Percentiles rank a stretch among this genome's conserved stretches.
These are phyloP conservation scores for Trifolium fragiferum DNA, from an alignment of 306 rosid genomes.

Conservation along the genomic window DNA sequence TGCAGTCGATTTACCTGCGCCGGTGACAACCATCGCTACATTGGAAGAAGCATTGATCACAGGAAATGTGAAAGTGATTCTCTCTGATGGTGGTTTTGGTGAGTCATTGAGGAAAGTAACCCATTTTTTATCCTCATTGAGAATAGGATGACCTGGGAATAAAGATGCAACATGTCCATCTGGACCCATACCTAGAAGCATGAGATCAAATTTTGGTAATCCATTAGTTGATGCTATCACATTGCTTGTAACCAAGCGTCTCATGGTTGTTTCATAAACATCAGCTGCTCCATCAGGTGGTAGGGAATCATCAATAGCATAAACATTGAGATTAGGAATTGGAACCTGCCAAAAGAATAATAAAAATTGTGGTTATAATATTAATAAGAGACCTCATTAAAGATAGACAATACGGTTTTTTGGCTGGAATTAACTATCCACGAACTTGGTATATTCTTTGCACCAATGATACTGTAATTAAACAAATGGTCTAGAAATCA, in stretches of 20 bases:
- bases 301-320: constrained; percentile 70
- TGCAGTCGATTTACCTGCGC: constrained; percentile 62
- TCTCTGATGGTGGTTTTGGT: constrained; percentile 76
- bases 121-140: constrained; percentile 68
- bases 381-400: not conserved
- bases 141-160: constrained; percentile 70
- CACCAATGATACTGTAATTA: not conserved
- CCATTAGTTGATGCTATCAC: constrained; percentile 57
- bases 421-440: not conserved
- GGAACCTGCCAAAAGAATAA: constrained; percentile 56
- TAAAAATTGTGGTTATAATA: not conserved
- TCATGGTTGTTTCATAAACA: constrained; percentile 70
- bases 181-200: constrained; percentile 84
- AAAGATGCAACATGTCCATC: constrained; percentile 89
- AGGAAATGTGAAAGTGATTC: constrained; percentile 75
- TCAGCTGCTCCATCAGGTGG: constrained; percentile 85
- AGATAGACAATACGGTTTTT: not conserved
- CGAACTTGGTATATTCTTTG: not conserved
- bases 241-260: constrained; percentile 48
- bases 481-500: not conserved
- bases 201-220: constrained; percentile 81
- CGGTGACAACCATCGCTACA: constrained; percentile 70
- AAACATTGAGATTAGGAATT: constrained; percentile 59
- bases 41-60: constrained; percentile 76
- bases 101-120: constrained; percentile 70